phyloP scores from a whole-genome alignment of 148 eudicot genomes.

The Agrostemma githago region DNA sequence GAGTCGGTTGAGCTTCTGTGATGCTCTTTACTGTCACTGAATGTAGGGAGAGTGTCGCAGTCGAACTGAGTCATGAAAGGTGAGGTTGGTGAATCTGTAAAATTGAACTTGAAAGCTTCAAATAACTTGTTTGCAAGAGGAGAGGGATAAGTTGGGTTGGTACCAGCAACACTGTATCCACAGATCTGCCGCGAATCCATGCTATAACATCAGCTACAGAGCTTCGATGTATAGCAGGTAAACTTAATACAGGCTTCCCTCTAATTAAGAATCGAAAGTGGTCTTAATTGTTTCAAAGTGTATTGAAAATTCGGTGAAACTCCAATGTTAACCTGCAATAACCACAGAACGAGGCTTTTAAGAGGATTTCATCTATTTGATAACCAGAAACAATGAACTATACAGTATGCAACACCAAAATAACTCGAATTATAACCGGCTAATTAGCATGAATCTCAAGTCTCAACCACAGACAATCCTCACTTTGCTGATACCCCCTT shows the following conservation, averaged over 20 bases:
- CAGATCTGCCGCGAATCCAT: constrained; percentile 69
- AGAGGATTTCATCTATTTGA: not conserved
- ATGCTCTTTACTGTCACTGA: constrained; percentile 52
- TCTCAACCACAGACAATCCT: not conserved
- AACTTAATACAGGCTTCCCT: not conserved
- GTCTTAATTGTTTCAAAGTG: not conserved
- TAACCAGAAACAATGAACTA: not conserved
- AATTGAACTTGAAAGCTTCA: constrained; percentile 40
- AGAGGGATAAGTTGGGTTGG: constrained; percentile 42
- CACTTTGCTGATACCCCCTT: not conserved
- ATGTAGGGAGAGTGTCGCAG: constrained; percentile 35
- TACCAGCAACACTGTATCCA: constrained; percentile 38
- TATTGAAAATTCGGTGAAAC: not conserved
- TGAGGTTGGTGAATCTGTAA: constrained; percentile 61
- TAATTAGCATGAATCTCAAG: not conserved
- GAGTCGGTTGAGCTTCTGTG: constrained; percentile 47
- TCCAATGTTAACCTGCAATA: constrained; percentile 20
- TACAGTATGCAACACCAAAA: not conserved
- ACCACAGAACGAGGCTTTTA: not conserved
- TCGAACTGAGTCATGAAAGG: constrained; percentile 58
- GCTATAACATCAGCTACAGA: constrained; percentile 27
- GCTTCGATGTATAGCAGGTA: constrained; percentile 19
- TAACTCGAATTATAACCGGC: not conserved
- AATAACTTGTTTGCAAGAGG: constrained; percentile 37
- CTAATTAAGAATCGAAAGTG: not conserved